phyloP scores from a whole-genome alignment of 129 eudicot genomes.

The Flaveria robusta region DNA sequence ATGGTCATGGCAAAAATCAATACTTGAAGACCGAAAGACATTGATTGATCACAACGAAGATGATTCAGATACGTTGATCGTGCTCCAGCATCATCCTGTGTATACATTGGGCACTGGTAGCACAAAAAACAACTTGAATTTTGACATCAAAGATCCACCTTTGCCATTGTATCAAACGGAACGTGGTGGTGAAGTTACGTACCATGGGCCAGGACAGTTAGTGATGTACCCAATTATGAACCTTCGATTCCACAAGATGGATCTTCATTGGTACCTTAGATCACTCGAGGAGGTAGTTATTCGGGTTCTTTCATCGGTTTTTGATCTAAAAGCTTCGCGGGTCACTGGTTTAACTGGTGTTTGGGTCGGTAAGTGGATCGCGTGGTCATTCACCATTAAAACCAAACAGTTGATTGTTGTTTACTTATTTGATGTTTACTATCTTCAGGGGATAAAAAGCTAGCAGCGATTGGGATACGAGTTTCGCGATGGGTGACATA shows the following conservation, averaged over 20 bases:
- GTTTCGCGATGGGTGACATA: slow-evolving; percentile 73
- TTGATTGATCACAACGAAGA: slow-evolving; percentile 54
- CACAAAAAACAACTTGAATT: slow-evolving; percentile 56
- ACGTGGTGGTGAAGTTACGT: slow-evolving; percentile 98
- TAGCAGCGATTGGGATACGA: slow-evolving; percentile 80
- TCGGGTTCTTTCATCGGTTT: slow-evolving; percentile 65
- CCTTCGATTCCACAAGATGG: slow-evolving; percentile 83
- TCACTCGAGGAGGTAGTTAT: slow-evolving; percentile 87
- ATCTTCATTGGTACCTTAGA: slow-evolving; percentile 97
- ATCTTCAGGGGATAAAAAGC: slow-evolving; percentile 60
- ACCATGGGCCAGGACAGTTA: slow-evolving; percentile 99
- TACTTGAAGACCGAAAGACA: slow-evolving; percentile 58
- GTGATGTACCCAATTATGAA: slow-evolving; percentile 86
- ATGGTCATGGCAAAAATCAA: slow-evolving; percentile 82
- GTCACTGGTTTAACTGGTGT: slow-evolving; percentile 54
- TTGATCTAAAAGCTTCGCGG: slow-evolving; percentile 65
- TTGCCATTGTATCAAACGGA: slow-evolving; percentile 73
- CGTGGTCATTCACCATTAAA: background rate
- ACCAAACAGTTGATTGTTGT: background rate
- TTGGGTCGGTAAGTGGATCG: slow-evolving; percentile 50
- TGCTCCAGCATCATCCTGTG: slow-evolving; percentile 83
- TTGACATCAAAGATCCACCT: slow-evolving; percentile 63
- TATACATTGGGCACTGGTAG: slow-evolving; percentile 91
- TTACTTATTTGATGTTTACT: background rate
- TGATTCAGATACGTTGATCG: slow-evolving; percentile 54